phyloP scores from a whole-genome alignment of 2,329 filamentous ascomycete genomes.

The Phaeosphaeriaceae sp. region DNA sequence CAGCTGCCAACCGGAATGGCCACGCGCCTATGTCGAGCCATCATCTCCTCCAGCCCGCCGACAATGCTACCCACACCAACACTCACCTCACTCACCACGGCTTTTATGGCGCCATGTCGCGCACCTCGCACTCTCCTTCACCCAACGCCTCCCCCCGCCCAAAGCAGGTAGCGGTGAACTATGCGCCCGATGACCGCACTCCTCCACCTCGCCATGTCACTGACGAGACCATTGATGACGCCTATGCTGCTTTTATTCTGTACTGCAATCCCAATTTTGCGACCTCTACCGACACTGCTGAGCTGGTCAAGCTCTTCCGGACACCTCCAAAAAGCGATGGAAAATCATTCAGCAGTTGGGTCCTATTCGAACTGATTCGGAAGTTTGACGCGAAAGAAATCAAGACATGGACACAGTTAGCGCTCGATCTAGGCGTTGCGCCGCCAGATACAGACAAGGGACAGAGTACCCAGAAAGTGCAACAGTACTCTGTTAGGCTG shows the following conservation, averaged over 20 bases:
- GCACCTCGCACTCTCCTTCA: conserved; percentile 45
- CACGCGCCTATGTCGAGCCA: conserved; percentile 43
- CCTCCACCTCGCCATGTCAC: conserved; percentile 74
- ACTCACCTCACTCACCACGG: conserved; percentile 40
- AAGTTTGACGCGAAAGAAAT: conserved; percentile 82
- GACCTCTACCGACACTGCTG: conserved; percentile 70
- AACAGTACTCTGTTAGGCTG: conserved; percentile 89
- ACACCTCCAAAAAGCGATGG: conserved; percentile 85
- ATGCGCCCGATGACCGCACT: conserved; percentile 55
- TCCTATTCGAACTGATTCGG: conserved; percentile 77
- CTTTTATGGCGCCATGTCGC: conserved; percentile 49
- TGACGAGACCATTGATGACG: conserved; percentile 75
- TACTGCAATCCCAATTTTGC: conserved; percentile 88
- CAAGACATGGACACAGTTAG: conserved; percentile 91
- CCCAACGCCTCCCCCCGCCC: conserved; percentile 48
- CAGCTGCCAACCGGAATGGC: conserved; percentile 39
- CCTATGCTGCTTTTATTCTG: conserved; percentile 84
- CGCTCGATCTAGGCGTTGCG: conserved; percentile 85
- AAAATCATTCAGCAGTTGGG: conserved; percentile 81
- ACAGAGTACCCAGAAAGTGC: conserved; percentile 90
- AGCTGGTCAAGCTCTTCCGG: conserved; percentile 77
- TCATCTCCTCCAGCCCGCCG: conserved; percentile 45
- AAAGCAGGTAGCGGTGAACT: conserved; percentile 38
- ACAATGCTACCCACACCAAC: conserved; percentile 39
- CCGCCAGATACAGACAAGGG: conserved; percentile 81